Conservation (phyloP, 306 rosid genomes). For the Cicer chorassanicum region DNA sequence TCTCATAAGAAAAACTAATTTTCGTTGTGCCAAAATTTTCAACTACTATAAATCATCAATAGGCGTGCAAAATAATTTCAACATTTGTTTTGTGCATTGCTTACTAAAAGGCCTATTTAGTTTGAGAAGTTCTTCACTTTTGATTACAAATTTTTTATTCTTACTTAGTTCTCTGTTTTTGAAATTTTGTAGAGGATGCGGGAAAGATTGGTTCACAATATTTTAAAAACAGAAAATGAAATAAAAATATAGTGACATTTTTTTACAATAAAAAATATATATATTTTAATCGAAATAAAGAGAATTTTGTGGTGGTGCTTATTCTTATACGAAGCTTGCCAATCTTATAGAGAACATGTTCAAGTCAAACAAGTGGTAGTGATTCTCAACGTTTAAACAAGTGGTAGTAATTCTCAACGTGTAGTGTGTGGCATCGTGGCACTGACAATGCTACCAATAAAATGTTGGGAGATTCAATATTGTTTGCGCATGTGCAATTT, state of each 20-base stretch:
- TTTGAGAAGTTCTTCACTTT: neutral
- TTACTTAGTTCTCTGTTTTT: neutral
- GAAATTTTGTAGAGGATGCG: neutral
- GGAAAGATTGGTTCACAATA: neutral
- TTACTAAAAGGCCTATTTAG: neutral
- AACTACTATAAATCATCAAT: too few species aligned
- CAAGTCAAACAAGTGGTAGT: neutral
- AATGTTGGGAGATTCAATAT: neutral
- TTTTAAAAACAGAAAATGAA: neutral
- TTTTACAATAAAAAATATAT: neutral
- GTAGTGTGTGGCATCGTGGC: constrained; percentile 7
- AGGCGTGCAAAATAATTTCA: too few species aligned
- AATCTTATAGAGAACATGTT: neutral
- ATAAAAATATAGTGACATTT: neutral
- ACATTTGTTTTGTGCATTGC: neutral
- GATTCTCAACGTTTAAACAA: neutral
- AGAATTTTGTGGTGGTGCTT: neutral
- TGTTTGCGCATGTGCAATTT: constrained; percentile 24
- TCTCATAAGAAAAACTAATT: too few species aligned
- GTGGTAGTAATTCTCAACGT: neutral
- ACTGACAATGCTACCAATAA: constrained; percentile 22
- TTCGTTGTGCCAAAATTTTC: neutral
- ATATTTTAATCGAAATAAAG: neutral
- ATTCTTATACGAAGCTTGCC: neutral
- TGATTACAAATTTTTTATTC: neutral